These are phyloP conservation scores for Diaporthe sp. DNA, from an alignment of 2,329 filamentous ascomycete species.

Conservation along the genomic window DNA sequence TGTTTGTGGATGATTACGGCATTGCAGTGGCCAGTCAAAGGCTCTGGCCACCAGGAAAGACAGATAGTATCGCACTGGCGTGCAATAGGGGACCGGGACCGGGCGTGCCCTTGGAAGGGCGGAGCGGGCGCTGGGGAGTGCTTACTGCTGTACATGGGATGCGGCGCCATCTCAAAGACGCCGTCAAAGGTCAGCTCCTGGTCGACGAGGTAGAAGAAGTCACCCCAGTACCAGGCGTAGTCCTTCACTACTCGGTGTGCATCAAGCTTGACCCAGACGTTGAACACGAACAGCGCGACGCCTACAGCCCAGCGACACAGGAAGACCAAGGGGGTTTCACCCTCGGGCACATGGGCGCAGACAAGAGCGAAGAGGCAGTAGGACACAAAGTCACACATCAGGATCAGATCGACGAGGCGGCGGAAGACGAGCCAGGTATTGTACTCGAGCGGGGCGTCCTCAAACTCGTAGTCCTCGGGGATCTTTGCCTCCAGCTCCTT, in stretches of 20 bases:
- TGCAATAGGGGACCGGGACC: constrained; percentile 27
- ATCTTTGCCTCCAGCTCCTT: constrained; percentile 95
- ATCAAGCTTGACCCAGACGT: constrained; percentile 98
- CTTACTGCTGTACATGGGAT: constrained; percentile 92
- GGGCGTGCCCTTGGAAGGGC: constrained; percentile 22
- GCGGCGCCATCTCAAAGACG: constrained; percentile 98
- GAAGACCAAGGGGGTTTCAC: constrained; percentile 79
- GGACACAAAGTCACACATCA: constrained; percentile 98
- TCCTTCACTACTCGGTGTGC: constrained; percentile 98
- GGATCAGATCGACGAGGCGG: constrained; percentile 93
- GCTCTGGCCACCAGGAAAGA: constrained; percentile 3
- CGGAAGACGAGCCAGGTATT: constrained; percentile 99
- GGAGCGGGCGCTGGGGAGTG: constrained; percentile 23
- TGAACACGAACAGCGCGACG: constrained; percentile 87
- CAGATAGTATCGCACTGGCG: not conserved
- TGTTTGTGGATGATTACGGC: constrained; percentile 17
- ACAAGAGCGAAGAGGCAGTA: constrained; percentile 97
- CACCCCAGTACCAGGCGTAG: constrained; percentile 99
- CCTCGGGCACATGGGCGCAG: constrained; percentile 81
- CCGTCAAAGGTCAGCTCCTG: constrained; percentile 98
- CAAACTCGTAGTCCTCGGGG: constrained; percentile 91
- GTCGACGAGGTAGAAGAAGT: constrained; percentile 99
- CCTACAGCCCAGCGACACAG: constrained; percentile 84
- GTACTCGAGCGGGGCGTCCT: constrained; percentile 94
- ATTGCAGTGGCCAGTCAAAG: not conserved